Evolutionary conservation across 768 basidiomycete species (phyloP).

Genomic region (Leccinum arenicola): DNA sequence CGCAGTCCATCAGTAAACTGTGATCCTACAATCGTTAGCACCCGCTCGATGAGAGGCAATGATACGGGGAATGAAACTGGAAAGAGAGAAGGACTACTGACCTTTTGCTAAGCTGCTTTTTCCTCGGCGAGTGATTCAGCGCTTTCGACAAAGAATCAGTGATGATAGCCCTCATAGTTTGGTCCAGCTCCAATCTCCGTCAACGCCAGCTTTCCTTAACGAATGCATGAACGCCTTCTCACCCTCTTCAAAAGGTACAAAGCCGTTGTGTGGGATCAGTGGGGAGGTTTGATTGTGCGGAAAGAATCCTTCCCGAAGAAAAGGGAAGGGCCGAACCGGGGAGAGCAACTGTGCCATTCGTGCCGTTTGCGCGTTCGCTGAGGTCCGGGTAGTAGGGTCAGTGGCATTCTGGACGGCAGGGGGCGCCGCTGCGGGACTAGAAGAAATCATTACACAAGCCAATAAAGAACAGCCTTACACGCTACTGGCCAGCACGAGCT

Average conservation of each 20-base stretch:
- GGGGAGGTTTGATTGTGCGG: conserved; percentile 78
- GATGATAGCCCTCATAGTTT: conserved; percentile 96
- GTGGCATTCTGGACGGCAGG: conserved; percentile 45
- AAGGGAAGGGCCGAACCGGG: conserved; percentile 62
- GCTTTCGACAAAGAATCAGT: conserved; percentile 97
- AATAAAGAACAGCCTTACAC: conserved; percentile 16
- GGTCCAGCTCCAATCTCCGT: conserved; percentile 95
- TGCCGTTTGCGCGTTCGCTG: conserved; percentile 48
- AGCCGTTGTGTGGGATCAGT: conserved; percentile 87
- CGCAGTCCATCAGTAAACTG: conserved; percentile 74
- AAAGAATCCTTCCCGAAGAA: conserved; percentile 56
- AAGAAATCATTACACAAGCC: conserved; percentile 6
- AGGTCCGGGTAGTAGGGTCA: conserved; percentile 34
- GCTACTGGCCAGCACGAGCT: conserved; percentile 34
- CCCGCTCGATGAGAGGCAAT: not conserved
- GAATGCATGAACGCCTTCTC: conserved; percentile 94
- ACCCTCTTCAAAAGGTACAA: conserved; percentile 81
- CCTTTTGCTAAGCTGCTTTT: conserved; percentile 93
- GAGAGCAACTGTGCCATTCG: conserved; percentile 42
- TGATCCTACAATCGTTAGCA: conserved; percentile 8
- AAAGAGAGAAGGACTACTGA: conserved; percentile 32
- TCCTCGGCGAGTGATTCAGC: conserved; percentile 89
- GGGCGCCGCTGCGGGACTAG: conserved; percentile 37
- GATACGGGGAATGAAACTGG: not conserved
- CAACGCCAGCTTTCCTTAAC: conserved; percentile 84